These are phyloP conservation scores for Yarrowia osloensis DNA, from an alignment of 805 yeast genomes.

Conservation along the genomic window DNA sequence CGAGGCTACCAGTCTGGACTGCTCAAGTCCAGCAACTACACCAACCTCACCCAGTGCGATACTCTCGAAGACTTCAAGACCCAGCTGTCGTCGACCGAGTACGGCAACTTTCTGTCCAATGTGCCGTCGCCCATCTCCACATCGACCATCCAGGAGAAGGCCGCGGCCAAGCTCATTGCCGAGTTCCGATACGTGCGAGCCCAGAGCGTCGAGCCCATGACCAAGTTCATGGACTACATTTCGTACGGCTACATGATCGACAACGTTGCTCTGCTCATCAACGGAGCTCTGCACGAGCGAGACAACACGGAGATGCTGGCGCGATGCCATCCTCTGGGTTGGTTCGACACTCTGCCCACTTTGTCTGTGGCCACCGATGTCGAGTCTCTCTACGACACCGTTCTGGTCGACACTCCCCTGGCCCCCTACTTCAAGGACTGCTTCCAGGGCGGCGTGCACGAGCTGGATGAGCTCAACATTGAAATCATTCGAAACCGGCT, in stretches of 20 bases:
- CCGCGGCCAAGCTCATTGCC: conserved; percentile 69
- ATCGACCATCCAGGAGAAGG: conserved; percentile 76
- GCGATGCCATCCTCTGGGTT: conserved; percentile 95
- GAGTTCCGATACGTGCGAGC: conserved; percentile 84
- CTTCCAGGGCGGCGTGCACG: conserved; percentile 68
- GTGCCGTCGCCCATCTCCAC: conserved; percentile 84
- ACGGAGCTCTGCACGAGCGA: conserved; percentile 95
- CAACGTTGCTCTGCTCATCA: conserved; percentile 91
- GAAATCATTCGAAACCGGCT: conserved; percentile 90
- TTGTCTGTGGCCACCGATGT: conserved; percentile 92
- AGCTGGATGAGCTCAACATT: conserved; percentile 91
- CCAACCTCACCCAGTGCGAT: conserved; percentile 94
- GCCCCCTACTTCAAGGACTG: conserved; percentile 95
- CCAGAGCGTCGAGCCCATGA: conserved; percentile 78
- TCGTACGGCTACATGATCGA: conserved; percentile 98
- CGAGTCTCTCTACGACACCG: conserved; percentile 89
- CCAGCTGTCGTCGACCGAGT: conserved; percentile 93
- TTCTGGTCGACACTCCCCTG: conserved; percentile 92
- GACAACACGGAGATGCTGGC: conserved; percentile 84
- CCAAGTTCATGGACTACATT: conserved; percentile 86
- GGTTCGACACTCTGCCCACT: conserved; percentile 98
- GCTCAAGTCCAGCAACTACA: conserved; percentile 73
- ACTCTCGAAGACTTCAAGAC: conserved; percentile 89
- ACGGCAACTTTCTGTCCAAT: conserved; percentile 84
- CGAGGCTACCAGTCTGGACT: conserved; percentile 91